Evolutionary conservation across 2,329 filamentous ascomycete species (phyloP).

Genomic region (Aspergillus novoparasiticus): DNA sequence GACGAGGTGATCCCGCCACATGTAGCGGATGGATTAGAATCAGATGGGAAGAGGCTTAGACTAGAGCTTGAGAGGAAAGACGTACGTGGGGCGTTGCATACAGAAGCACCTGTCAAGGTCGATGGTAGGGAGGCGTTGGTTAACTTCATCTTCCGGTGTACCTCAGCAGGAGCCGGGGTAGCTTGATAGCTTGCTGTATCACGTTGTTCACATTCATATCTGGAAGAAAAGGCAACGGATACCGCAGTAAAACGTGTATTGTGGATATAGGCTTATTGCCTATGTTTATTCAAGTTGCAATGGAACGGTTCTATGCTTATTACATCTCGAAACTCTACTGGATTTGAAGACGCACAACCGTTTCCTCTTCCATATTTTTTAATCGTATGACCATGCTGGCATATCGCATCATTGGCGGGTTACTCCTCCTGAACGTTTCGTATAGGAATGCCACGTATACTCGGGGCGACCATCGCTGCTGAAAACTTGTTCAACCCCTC

Average conservation of each 20-base stretch:
- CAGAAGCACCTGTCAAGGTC: conserved; percentile 47
- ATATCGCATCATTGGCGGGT: neutral
- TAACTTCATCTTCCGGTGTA: conserved; percentile 21
- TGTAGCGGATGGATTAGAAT: conserved; percentile 38
- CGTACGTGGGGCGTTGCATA: conserved; percentile 53
- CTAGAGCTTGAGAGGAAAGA: conserved; percentile 42
- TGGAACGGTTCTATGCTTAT: neutral
- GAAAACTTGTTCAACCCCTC: neutral
- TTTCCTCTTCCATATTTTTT: neutral
- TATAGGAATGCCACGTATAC: too few species aligned
- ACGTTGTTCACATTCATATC: neutral
- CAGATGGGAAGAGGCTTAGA: conserved; percentile 35
- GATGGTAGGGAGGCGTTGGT: conserved; percentile 47
- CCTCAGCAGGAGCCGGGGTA: neutral
- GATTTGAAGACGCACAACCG: neutral
- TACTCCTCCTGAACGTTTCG: neutral
- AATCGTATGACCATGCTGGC: neutral
- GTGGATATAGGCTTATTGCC: neutral
- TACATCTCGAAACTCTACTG: neutral
- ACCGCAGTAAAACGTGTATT: neutral
- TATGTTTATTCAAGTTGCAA: neutral
- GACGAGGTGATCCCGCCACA: conserved; percentile 48
- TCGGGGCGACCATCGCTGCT: neutral
- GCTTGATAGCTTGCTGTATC: neutral
- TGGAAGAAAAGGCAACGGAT: too few species aligned